phyloP scores from a whole-genome alignment of 441 rosid species.

The Theobroma grandiflorum region DNA sequence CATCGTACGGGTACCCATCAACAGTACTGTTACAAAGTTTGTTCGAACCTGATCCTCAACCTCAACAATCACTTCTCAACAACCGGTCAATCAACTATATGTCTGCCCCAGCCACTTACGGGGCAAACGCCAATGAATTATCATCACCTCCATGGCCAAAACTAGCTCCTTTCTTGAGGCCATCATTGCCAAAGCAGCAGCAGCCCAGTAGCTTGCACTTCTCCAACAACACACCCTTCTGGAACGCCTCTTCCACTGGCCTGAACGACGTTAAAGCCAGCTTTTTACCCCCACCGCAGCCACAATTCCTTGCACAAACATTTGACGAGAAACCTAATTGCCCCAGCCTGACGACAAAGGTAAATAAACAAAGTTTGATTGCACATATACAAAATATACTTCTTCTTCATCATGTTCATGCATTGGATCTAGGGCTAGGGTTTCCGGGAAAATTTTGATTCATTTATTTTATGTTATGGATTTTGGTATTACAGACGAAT shows the following conservation, averaged over 20 bases:
- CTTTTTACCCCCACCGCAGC: constrained; percentile 44
- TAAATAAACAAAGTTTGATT: constrained; percentile 27
- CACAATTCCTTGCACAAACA: constrained; percentile 38
- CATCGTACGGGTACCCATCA: constrained; percentile 51
- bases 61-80: constrained; percentile 49
- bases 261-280: constrained; percentile 37
- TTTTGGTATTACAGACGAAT: constrained; percentile 38
- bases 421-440: constrained; percentile 12
- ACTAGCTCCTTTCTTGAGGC: constrained; percentile 38
- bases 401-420: neutral
- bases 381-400: neutral
- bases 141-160: constrained; percentile 49
- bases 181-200: constrained; percentile 49
- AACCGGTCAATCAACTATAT: constrained; percentile 47
- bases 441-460: constrained; percentile 11
- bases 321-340: constrained; percentile 46
- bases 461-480: neutral
- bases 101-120: constrained; percentile 28
- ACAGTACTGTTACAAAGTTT: constrained; percentile 49
- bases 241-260: constrained; percentile 52
- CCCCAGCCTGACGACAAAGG: constrained; percentile 42
- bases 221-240: constrained; percentile 56
- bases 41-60: constrained; percentile 56
- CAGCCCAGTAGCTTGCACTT: constrained; percentile 47
- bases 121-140: constrained; percentile 40